A percentile compares a stretch with the other conserved stretches of the same genome.
Evolutionary conservation across 2,329 filamentous ascomycete species (phyloP).

Genomic region (Rachicladosporium sp.): DNA sequence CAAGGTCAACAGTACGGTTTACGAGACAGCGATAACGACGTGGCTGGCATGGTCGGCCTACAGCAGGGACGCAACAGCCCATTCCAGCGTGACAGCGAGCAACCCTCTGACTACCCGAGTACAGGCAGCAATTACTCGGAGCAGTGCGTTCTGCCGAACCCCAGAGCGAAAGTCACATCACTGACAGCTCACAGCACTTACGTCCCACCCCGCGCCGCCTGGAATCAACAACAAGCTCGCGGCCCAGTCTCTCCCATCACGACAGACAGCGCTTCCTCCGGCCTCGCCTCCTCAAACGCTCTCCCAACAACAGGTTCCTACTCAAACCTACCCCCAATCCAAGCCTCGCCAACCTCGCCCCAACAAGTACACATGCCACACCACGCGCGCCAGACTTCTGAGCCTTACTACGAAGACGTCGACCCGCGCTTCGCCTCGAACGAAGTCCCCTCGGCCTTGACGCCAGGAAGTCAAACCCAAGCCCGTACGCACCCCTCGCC

Average conservation of each 20-base stretch:
- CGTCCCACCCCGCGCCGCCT: constrained; percentile 35
- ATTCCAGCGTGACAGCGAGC: constrained; percentile 32
- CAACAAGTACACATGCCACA: constrained; percentile 5
- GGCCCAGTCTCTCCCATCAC: constrained; percentile 1
- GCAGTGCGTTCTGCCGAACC: constrained; percentile 46
- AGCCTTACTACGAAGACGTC: constrained; percentile 81
- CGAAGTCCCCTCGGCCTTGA: constrained; percentile 2
- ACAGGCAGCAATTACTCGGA: constrained; percentile 54
- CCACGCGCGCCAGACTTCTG: constrained; percentile 27
- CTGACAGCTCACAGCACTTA: constrained; percentile 25
- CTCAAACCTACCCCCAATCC: constrained; percentile 13
- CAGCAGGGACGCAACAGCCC: constrained; percentile 40
- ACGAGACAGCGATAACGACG: constrained; percentile 56
- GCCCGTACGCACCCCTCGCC: no score
- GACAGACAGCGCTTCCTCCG: constrained; percentile 1
- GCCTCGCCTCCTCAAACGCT: constrained; percentile 3
- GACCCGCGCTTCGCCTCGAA: constrained; percentile 64
- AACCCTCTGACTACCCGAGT: constrained; percentile 21
- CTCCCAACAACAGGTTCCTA: not conserved
- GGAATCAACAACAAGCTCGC: constrained; percentile 24
- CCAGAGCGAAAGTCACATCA: not conserved
- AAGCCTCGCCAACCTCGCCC: constrained; percentile 13
- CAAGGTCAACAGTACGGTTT: constrained; percentile 26
- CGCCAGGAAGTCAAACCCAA: no score
- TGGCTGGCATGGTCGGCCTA: constrained; percentile 60